Conservation (phyloP, 2,329 filamentous ascomycete species). For the Aureobasidium sp. region DNA sequence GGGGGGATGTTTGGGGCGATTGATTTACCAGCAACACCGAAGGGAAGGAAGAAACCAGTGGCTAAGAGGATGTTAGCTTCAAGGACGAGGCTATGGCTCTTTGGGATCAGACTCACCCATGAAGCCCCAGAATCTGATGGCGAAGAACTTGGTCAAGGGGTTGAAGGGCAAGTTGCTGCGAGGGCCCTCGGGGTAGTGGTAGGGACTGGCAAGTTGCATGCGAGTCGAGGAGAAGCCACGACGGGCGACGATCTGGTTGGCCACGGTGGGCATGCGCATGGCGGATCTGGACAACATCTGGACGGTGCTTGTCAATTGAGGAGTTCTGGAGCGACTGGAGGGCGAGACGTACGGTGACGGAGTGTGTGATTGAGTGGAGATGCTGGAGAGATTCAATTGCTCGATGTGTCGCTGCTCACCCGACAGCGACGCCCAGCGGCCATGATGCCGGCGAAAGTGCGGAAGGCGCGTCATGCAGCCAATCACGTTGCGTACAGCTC, state of each 20-base stretch:
- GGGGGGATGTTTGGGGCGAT: conserved; percentile 21
- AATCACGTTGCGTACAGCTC: not conserved
- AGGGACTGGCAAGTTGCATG: conserved; percentile 75
- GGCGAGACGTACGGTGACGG: not conserved
- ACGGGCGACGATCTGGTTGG: conserved; percentile 66
- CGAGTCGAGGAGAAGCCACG: conserved; percentile 92
- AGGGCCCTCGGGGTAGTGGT: conserved; percentile 97
- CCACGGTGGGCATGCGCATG: conserved; percentile 50
- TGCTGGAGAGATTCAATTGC: conserved; percentile 9
- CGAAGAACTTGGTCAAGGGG: conserved; percentile 81
- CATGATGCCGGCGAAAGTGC: conserved; percentile 6
- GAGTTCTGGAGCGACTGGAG: not conserved
- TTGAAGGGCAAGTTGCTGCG: conserved; percentile 97
- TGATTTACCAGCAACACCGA: conserved; percentile 53
- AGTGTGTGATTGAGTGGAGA: conserved; percentile 6
- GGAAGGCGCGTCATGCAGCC: conserved; percentile 5
- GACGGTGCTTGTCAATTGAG: not conserved
- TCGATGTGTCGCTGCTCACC: conserved; percentile 3
- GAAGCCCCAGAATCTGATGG: conserved; percentile 73
- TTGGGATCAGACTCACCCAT: conserved; percentile 46
- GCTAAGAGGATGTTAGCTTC: conserved; percentile 38
- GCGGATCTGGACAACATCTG: conserved; percentile 71
- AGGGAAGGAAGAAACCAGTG: conserved; percentile 50
- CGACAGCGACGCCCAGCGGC: not conserved
- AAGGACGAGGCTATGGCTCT: not conserved